phyloP scores from a whole-genome alignment of 83 land plant species.

The Isoetes engelmannii region DNA sequence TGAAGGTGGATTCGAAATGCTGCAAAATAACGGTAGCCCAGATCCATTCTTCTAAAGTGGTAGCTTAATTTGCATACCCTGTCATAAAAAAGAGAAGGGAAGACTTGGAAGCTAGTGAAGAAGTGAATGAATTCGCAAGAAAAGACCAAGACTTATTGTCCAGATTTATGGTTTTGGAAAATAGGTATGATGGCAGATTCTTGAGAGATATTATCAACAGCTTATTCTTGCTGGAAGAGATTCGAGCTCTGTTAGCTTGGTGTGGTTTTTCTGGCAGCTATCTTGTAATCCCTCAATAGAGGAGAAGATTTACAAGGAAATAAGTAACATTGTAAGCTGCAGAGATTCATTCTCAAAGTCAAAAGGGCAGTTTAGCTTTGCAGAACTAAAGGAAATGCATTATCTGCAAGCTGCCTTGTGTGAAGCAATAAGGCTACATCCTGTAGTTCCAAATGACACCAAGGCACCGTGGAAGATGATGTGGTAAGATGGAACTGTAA shows the following conservation, averaged over 20 bases:
- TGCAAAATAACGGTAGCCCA: too few species aligned
- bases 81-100: constrained; percentile 19
- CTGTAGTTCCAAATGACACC: constrained; percentile 1
- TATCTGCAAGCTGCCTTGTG: constrained; percentile 18
- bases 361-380: background rate
- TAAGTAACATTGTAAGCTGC: background rate
- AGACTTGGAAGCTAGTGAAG: background rate
- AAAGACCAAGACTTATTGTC: constrained; percentile 33
- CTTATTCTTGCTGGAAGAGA: constrained; percentile 49
- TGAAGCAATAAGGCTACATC: constrained; percentile 14
- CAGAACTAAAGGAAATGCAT: constrained; percentile 10
- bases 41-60: too few species aligned
- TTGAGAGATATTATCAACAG: constrained; percentile 34
- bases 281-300: constrained; percentile 27
- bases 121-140: background rate
- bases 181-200: constrained; percentile 17
- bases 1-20: too few species aligned
- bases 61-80: constrained; percentile 10
- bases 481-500: constrained; percentile 9
- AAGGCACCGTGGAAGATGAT: background rate
- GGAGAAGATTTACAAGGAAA: background rate
- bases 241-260: constrained; percentile 34
- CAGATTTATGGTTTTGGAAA: constrained; percentile 29
- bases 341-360: background rate
- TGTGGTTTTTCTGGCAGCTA: constrained; percentile 33